Conservation (phyloP, 2,329 filamentous ascomycete genomes). For the Coniochaeta sp. region DNA sequence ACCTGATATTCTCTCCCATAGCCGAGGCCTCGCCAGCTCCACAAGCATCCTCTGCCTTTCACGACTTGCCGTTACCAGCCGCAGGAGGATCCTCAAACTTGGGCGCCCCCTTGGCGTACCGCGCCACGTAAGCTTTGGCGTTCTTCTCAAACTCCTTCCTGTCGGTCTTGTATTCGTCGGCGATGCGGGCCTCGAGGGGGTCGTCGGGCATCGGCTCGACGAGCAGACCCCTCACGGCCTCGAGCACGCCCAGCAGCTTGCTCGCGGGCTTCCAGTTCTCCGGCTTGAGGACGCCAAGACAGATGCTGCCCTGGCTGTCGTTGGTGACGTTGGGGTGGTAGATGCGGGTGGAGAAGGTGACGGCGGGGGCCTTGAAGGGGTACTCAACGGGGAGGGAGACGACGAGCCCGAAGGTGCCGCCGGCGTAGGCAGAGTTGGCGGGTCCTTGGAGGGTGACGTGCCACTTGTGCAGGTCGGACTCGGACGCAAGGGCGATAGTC, state of each 20-base stretch:
- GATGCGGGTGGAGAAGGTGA: conserved; percentile 81
- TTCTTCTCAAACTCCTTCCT: conserved; percentile 64
- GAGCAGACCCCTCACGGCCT: conserved; percentile 68
- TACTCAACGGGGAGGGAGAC: conserved; percentile 72
- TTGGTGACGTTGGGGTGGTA: conserved; percentile 95
- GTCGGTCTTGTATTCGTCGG: conserved; percentile 72
- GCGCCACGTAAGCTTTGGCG: conserved; percentile 64
- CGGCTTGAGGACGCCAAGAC: conserved; percentile 71
- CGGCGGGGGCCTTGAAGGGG: conserved; percentile 79
- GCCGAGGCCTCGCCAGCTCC: background rate
- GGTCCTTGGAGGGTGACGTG: conserved; percentile 40
- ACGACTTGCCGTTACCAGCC: background rate
- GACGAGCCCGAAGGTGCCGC: conserved; percentile 66
- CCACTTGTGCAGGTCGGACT: conserved; percentile 45
- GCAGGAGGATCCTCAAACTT: conserved; percentile 17
- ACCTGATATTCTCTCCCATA: background rate
- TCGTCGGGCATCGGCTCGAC: conserved; percentile 81
- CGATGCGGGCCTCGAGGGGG: conserved; percentile 79
- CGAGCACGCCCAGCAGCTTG: conserved; percentile 67
- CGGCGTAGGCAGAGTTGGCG: conserved; percentile 40
- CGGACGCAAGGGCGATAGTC: conserved; percentile 35
- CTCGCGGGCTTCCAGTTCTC: conserved; percentile 91
- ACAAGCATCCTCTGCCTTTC: background rate
- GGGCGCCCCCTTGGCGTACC: conserved; percentile 53
- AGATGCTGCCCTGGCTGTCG: conserved; percentile 79